Conservation (phyloP, 176 grass and related monocot species). For the Tillandsia fasciculata region DNA sequence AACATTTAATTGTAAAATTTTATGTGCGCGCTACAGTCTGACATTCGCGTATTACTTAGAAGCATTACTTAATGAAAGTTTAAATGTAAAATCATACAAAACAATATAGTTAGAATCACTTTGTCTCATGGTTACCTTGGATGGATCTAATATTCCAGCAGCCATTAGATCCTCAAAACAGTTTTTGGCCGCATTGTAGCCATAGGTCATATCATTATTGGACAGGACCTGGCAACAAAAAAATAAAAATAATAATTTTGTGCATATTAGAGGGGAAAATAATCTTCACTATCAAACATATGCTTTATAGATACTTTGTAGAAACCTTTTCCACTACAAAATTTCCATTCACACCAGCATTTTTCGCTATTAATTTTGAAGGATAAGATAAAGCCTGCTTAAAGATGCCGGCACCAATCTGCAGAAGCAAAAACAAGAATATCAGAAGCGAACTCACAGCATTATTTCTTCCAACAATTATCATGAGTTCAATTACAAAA, state of each 20-base stretch:
- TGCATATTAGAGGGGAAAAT: background rate
- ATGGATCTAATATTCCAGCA: conserved; percentile 79
- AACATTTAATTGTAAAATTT: too few species aligned
- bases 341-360: conserved; percentile 66
- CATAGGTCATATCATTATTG: conserved; percentile 47
- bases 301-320: background rate
- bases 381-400: conserved; percentile 85
- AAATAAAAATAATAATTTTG: conserved; percentile 13
- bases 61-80: background rate
- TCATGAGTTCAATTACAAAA: background rate
- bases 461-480: conserved; percentile 12
- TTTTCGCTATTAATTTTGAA: conserved; percentile 63
- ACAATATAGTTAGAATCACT: background rate
- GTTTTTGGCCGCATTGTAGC: conserved; percentile 87
- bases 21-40: too few species aligned
- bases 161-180: conserved; percentile 68
- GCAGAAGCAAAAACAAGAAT: conserved; percentile 19
- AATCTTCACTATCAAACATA: background rate
- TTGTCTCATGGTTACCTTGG: conserved; percentile 49
- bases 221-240: conserved; percentile 38
- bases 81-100: background rate
- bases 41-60: background rate
- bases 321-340: conserved; percentile 57
- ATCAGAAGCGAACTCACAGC: conserved; percentile 1
- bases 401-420: conserved; percentile 98